These are phyloP conservation scores for Cunninghamia lanceolata DNA, from an alignment of 75 land plant species.

Conservation along the genomic window DNA sequence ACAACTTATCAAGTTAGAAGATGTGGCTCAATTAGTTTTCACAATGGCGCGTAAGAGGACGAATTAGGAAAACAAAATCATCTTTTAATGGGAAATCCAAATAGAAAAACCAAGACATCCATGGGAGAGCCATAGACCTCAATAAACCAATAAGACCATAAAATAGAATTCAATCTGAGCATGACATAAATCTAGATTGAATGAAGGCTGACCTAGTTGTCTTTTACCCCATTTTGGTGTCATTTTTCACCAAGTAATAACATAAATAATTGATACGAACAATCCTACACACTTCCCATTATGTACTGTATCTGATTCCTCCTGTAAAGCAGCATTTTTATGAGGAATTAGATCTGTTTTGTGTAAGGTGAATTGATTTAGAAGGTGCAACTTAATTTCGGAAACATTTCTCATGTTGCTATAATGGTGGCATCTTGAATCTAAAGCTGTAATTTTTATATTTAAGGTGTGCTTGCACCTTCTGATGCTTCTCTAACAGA, in stretches of 20 bases:
- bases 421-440: too few species aligned
- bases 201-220: not conserved
- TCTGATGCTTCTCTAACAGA: too few species aligned
- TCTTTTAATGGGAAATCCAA: not conserved
- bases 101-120: not conserved
- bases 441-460: too few species aligned
- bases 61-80: not conserved
- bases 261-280: not conserved
- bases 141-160: not conserved
- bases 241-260: not conserved
- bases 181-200: not conserved
- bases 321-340: not conserved
- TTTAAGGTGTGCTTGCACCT: too few species aligned
- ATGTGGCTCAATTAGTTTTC: not conserved
- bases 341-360: not conserved
- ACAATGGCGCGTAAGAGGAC: not conserved
- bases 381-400: not conserved
- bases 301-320: not conserved
- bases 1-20: not conserved
- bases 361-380: not conserved
- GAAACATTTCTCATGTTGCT: not conserved
- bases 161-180: not conserved
- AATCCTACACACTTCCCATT: not conserved
- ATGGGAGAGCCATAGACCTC: not conserved
- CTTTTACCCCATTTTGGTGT: not conserved